Evolutionary conservation across 768 basidiomycete species (phyloP).

Genomic region (Pleurotus eryngii): DNA sequence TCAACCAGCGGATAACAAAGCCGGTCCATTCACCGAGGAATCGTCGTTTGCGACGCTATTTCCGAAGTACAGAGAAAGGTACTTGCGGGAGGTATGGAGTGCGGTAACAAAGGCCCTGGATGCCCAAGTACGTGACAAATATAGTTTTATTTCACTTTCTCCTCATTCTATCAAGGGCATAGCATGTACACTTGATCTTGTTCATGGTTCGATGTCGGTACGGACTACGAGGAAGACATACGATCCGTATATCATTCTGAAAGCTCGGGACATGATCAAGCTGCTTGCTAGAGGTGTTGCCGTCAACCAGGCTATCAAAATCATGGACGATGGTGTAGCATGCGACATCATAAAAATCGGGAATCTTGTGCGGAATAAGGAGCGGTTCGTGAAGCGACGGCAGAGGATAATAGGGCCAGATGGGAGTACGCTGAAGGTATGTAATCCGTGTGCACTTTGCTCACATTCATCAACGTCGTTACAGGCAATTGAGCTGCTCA

Average conservation of each 20-base stretch:
- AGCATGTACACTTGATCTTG: constrained; percentile 87
- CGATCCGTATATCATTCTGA: constrained; percentile 95
- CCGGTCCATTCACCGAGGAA: constrained; percentile 87
- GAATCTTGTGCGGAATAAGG: constrained; percentile 90
- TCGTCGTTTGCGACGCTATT: constrained; percentile 98
- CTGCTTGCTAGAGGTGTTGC: constrained; percentile 91
- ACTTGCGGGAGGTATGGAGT: constrained; percentile 92
- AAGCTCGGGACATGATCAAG: constrained; percentile 95
- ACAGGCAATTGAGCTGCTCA: constrained; percentile 94
- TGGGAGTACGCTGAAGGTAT: constrained; percentile 93
- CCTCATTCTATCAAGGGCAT: constrained; percentile 57
- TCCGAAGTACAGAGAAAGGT: constrained; percentile 97
- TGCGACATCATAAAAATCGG: constrained; percentile 99
- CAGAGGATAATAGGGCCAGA: constrained; percentile 97
- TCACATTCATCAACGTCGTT: background rate
- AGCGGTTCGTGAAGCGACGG: constrained; percentile 91
- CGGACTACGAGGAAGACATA: constrained; percentile 95
- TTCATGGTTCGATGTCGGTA: constrained; percentile 97
- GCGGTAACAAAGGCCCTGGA: constrained; percentile 85
- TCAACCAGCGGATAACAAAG: constrained; percentile 68
- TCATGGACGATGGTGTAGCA: constrained; percentile 84
- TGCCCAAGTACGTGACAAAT: constrained; percentile 50
- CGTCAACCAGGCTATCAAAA: constrained; percentile 80
- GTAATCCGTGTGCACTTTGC: constrained; percentile 10
- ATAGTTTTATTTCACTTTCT: background rate